phyloP scores from a whole-genome alignment of 179 eudicot genomes.

The Patellifolia procumbens region DNA sequence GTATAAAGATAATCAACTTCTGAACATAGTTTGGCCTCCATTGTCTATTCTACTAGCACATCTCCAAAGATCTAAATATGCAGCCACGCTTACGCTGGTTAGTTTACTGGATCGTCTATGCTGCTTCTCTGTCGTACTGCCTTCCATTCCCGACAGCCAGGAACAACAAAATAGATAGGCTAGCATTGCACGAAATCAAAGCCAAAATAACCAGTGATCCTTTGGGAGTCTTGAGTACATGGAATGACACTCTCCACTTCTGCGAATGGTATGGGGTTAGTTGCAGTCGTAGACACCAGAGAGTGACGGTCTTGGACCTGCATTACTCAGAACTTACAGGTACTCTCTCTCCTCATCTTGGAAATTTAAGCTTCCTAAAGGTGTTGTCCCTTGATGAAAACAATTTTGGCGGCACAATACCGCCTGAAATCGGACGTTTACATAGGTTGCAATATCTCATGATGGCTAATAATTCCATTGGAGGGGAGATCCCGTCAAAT shows the following conservation, averaged over 20 bases:
- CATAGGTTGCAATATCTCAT: slow-evolving; percentile 3
- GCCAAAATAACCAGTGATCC: slow-evolving; percentile 24
- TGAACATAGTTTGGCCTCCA: no score
- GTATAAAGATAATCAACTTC: no score
- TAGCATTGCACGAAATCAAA: slow-evolving; percentile 19
- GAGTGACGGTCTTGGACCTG: not conserved
- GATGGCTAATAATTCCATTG: slow-evolving; percentile 9
- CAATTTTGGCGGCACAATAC: slow-evolving; percentile 9
- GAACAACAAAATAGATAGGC: slow-evolving; percentile 13
- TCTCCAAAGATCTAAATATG: no score
- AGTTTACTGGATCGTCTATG: not conserved
- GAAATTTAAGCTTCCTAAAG: slow-evolving; percentile 24
- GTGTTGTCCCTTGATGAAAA: slow-evolving; percentile 5
- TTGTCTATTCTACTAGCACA: no score
- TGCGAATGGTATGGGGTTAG: slow-evolving; percentile 27
- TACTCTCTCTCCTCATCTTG: slow-evolving; percentile 23
- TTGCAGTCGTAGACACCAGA: not conserved
- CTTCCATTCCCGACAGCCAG: not conserved
- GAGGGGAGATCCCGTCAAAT: slow-evolving; percentile 21
- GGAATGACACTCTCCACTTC: slow-evolving; percentile 26
- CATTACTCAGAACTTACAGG: slow-evolving; percentile 20
- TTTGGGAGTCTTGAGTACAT: slow-evolving; percentile 13
- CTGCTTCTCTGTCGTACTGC: slow-evolving; percentile 3
- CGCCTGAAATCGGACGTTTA: slow-evolving; percentile 24
- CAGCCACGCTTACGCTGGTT: not conserved